Evolutionary conservation across 805 yeast genomes (phyloP), one percentile per base, ranked within the genome.

Genomic region (Wickerhamiella cacticola): DNA sequence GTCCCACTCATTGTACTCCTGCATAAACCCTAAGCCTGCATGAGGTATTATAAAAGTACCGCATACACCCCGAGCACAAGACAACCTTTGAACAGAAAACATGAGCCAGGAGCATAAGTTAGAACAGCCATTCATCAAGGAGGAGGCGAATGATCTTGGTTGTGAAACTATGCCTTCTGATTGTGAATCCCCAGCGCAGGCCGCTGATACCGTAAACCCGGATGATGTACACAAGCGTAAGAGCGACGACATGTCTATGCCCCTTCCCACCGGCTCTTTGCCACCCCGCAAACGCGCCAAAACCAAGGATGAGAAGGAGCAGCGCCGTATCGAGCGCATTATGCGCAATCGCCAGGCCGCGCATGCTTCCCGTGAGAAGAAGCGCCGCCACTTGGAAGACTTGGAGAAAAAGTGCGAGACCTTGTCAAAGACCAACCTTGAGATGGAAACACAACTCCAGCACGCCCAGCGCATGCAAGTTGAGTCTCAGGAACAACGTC

Each of bases 241-340:
- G 25, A 13, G 39, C 19, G 33, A 28, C n/a, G 41, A 13, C 31
- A 38, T 9, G 26, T 23, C 36, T 19, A 55, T 62, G 25, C 68
- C 68, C 9, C 55, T 62, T 23, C 64, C 68, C 13, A 59, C 64
- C 3, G 67, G 67, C 21, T 55, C 86, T 19, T 69, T 89, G 51
- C 96, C 96, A 25, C 97, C 97, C 47, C 76, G 97, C 55, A 92
- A 92, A 70, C 78, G 97, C 57, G 97, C 98, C 5, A 86, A 83
- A 72, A 92, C 98, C 36, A 76, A 83, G 56, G 96, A 88, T 67
- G 97, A 89, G 68, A 92, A 89, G 68, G 97, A 92, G 65, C 97
- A 89, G 68, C 80, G 97, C 55, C 76, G 96, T 41, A 78, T 88
- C 48, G 97, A 92, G 67, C 73, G 98, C 45, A 88, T 92, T 45